These are phyloP conservation scores for Pseudodiploospora longispora DNA, from an alignment of 2,329 filamentous ascomycete genomes.

Conservation along the genomic window DNA sequence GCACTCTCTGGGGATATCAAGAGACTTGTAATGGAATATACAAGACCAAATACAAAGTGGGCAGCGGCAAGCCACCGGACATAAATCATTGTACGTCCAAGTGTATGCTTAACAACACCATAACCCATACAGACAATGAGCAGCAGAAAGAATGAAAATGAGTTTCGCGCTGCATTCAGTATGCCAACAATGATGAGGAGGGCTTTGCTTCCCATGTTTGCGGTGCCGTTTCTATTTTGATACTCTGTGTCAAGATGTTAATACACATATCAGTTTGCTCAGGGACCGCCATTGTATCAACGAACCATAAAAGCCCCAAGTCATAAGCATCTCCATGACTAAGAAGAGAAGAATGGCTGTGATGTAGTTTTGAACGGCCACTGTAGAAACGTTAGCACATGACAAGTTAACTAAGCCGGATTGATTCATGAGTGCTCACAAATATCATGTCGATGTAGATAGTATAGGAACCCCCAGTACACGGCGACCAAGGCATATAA, in stretches of 20 bases:
- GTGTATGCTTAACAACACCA: constrained; percentile 87
- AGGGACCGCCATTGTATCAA: constrained; percentile 1
- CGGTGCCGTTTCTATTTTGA: constrained; percentile 73
- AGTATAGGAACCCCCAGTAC: constrained; percentile 90
- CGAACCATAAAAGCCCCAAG: constrained; percentile 91
- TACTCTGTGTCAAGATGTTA: constrained; percentile 56
- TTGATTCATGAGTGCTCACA: constrained; percentile 38
- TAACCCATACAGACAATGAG: constrained; percentile 99
- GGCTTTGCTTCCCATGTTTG: constrained; percentile 73
- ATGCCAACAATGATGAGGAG: constrained; percentile 88
- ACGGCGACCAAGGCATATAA: constrained; percentile 80
- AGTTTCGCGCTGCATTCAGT: constrained; percentile 88
- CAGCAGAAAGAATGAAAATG: constrained; percentile 95
- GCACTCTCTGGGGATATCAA: constrained; percentile 83
- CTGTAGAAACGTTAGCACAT: constrained; percentile 27
- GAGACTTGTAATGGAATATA: constrained; percentile 86
- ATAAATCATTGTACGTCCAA: constrained; percentile 90
- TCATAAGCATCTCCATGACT: constrained; percentile 94
- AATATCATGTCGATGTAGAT: constrained; percentile 88
- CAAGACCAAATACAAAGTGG: constrained; percentile 90
- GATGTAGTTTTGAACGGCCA: constrained; percentile 98
- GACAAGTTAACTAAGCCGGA: not conserved
- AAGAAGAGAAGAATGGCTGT: constrained; percentile 93
- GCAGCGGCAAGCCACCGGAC: constrained; percentile 84
- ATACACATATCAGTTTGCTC: constrained; percentile 9